A percentile compares a stretch with the other conserved stretches of the same genome.
Conservation (phyloP, 176 grass and related monocot genomes). For the Zoysia japonica region DNA sequence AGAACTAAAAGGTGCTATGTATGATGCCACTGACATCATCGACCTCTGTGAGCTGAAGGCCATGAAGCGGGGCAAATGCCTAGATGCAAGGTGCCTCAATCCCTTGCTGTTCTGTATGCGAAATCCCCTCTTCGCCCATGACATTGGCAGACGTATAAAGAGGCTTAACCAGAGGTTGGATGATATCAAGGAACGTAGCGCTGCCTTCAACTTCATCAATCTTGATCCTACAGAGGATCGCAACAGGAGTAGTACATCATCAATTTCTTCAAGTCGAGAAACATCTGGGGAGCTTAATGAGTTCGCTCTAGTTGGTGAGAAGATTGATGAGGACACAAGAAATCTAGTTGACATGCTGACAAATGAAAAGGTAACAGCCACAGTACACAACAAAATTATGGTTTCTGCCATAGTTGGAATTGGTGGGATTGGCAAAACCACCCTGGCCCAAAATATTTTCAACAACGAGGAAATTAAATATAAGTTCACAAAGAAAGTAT, state of each 20-base stretch:
- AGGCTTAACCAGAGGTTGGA: neutral
- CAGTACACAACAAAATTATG: neutral
- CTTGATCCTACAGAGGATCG: neutral
- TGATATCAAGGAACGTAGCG: neutral
- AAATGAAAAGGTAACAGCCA: no score
- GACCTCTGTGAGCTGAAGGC: neutral
- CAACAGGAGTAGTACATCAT: neutral
- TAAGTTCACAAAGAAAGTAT: constrained; percentile 5
- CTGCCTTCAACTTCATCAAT: neutral
- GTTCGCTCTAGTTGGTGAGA: neutral
- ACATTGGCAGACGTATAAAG: neutral
- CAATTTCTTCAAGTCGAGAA: neutral
- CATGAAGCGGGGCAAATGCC: neutral
- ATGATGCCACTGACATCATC: constrained; percentile 4
- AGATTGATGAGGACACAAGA: constrained; percentile 24
- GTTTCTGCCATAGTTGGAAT: constrained; percentile 30
- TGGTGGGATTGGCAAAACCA: constrained; percentile 52
- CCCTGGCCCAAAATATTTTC: constrained; percentile 40
- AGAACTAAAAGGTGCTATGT: neutral
- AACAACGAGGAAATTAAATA: neutral
- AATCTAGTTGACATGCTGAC: neutral
- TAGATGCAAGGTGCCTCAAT: neutral
- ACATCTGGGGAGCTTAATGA: neutral
- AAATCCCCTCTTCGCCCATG: neutral
- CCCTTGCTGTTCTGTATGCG: neutral